Conservation (phyloP, 164 flowering plant genomes). For the Vitis vinifera region ASM3070453v1 NC_081820.1:2045501-2046000, state of each 20-base stretch:
- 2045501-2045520: no score
- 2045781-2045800: background rate
- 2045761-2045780: background rate
- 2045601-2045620: no score
- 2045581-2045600: no score
- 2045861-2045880: conserved; percentile 84
- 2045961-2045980: conserved; percentile 92
- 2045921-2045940: conserved; percentile 87
- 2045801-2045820: background rate
- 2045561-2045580: no score
- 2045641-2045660: no score
- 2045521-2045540: no score
- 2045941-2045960: conserved; percentile 93
- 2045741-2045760: background rate
- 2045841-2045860: conserved; percentile 87
- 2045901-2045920: conserved; percentile 81
- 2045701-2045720: no score
- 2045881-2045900: conserved; percentile 63
- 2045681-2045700: no score
- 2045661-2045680: no score
- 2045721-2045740: no score
- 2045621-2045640: no score
- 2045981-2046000: conserved; percentile 75
- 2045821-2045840: conserved; percentile 1
- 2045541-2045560: no score